Base-by-base conservation (phyloP, 441 rosid species). In the Aquilaria agallochum region DNA sequence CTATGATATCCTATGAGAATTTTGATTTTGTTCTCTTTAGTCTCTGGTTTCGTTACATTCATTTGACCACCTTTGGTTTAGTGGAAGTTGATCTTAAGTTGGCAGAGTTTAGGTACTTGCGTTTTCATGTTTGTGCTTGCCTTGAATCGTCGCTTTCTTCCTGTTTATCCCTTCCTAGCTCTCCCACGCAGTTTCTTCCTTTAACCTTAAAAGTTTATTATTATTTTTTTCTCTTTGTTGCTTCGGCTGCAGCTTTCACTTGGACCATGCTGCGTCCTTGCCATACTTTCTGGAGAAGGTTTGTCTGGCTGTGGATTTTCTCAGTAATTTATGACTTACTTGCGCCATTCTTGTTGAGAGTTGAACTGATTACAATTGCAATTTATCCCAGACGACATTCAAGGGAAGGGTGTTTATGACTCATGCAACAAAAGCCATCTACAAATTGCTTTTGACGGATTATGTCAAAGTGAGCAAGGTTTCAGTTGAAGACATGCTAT, bases 251-350 rank as follows among this genome's bases (percentile, higher is more conserved):
- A 92, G 98, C 77, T 92, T 92, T 87, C 98, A 92, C 79, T 79
- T 92, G 88, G 98, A 90, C 80, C 98, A 92, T 79, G 98, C 95
- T 65, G 96, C 96, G 34, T 90, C 96, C 46, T 66, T 92, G 11
- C 98, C 98, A 54, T 92, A 92, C 73, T 90, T 92, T 72, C 80
- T 92, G 47, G 96, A 89, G 70, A 90, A 88, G 95, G 98, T 92
- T 68, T 68, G 73, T 64, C 55, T 53, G 47, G 62, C 59, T 76
- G 48, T 44, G 31, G 44, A 42, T 12, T 5, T 36, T 36, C 7
- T 36, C 42, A 36, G 42, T 36, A 36, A 4, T 36, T 36, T 4
- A 36, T 36, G 42, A 8, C 42, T 3, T 4, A 36, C 42, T 3
- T 4, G 7, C 6, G 42, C 42, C 42, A 0, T 3, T 32, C 5